phyloP scores from a whole-genome alignment of 106 monocot genomes.

The Agapanthus africanus region DNA sequence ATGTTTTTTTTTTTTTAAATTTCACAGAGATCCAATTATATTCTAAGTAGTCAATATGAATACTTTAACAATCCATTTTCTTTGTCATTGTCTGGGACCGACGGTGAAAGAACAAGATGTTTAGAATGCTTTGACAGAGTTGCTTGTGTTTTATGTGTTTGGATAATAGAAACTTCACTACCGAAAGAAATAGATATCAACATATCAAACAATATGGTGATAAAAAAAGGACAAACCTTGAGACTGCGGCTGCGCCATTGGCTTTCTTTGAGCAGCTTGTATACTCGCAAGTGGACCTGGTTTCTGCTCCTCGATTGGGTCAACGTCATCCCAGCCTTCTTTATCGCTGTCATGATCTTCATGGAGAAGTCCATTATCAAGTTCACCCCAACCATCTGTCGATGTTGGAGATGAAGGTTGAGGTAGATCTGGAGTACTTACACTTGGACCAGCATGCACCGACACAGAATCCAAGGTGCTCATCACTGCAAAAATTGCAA shows the following conservation, averaged over 20 bases:
- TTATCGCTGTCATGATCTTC: conserved; percentile 63
- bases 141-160: too few species aligned
- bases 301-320: conserved; percentile 63
- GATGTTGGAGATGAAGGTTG: conserved; percentile 71
- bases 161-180: too few species aligned
- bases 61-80: too few species aligned
- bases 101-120: too few species aligned
- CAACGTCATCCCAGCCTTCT: conserved; percentile 95
- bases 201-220: background rate
- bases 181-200: background rate
- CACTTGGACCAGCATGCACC: conserved; percentile 24
- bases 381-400: conserved; percentile 85
- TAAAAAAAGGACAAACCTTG: conserved; percentile 18
- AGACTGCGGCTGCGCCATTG: conserved; percentile 48
- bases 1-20: too few species aligned
- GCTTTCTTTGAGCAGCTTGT: conserved; percentile 83
- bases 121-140: too few species aligned
- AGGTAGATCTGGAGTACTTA: conserved; percentile 39
- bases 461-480: conserved; percentile 8
- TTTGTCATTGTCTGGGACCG: too few species aligned
- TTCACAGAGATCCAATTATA: too few species aligned
- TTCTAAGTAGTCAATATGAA: too few species aligned
- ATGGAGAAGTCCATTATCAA: conserved; percentile 40
- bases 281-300: conserved; percentile 42
- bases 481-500: conserved; percentile 6